Percentiles rank a stretch among this genome's conserved stretches.
Evolutionary conservation across 2,329 filamentous ascomycete genomes (phyloP).

Genomic region (Aspergillus spinulosporus): DNA sequence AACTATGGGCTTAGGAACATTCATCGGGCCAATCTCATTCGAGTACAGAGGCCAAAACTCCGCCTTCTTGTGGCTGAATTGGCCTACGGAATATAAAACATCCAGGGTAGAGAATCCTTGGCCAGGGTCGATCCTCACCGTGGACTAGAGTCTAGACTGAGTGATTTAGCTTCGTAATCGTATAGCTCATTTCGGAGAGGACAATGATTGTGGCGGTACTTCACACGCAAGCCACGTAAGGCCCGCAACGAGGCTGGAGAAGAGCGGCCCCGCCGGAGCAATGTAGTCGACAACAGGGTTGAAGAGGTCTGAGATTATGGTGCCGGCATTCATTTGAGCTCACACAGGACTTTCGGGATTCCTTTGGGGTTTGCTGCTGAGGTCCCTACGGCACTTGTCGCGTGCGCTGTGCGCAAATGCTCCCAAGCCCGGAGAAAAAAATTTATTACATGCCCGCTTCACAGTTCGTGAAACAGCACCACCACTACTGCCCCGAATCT

Average conservation of each 20-base stretch:
- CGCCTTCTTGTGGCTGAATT: neutral
- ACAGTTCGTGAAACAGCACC: too few relatives aligned
- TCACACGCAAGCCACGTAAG: neutral
- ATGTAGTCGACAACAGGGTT: neutral
- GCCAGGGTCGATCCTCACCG: neutral
- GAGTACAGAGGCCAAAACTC: neutral
- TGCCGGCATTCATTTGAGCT: neutral
- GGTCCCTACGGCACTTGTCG: neutral
- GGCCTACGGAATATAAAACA: neutral
- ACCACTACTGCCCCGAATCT: too few relatives aligned
- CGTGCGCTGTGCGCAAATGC: neutral
- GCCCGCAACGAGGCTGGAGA: neutral
- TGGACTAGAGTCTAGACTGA: neutral
- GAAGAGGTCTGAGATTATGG: neutral
- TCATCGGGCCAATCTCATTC: neutral
- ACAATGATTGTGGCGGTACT: neutral
- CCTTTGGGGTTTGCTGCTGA: neutral
- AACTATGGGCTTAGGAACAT: neutral
- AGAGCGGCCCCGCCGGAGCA: neutral
- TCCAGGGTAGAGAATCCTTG: neutral
- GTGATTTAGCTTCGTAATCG: neutral
- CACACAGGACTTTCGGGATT: too few relatives aligned
- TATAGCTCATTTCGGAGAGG: neutral
- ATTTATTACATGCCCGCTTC: too few relatives aligned
- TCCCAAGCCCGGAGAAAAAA: neutral